phyloP scores from a whole-genome alignment of 2,329 filamentous ascomycete genomes.

The Aspergillus brasiliensis region DNA sequence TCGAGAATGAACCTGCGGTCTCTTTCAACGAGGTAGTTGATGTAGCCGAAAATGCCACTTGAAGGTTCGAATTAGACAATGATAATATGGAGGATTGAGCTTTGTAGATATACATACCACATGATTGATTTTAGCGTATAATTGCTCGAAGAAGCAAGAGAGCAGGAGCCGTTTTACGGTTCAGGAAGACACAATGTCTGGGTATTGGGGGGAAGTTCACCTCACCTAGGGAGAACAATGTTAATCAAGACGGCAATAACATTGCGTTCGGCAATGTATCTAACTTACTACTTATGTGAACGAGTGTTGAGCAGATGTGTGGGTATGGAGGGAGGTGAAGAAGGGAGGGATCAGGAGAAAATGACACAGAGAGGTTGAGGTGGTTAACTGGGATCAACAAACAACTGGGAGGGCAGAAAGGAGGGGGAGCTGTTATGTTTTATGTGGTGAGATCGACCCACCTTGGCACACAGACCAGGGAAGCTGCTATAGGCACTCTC shows the following conservation, averaged over 20 bases:
- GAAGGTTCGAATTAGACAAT: conserved; percentile 17
- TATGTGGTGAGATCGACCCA: conserved; percentile 32
- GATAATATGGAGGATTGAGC: background rate
- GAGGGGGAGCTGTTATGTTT: conserved; percentile 30
- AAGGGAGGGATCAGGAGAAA: conserved; percentile 11
- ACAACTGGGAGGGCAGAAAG: conserved; percentile 19
- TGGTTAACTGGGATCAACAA: conserved; percentile 20
- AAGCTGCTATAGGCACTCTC: conserved; percentile 27
- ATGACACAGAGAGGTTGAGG: background rate
- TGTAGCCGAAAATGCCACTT: conserved; percentile 73
- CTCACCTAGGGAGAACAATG: background rate
- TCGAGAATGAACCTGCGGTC: conserved; percentile 95
- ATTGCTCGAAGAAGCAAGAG: background rate
- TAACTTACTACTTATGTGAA: background rate
- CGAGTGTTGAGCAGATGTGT: background rate
- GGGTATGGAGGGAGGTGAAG: background rate
- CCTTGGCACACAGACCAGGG: conserved; percentile 23
- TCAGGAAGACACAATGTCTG: background rate
- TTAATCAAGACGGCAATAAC: background rate
- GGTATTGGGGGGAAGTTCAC: background rate
- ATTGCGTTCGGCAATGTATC: background rate
- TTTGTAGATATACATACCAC: conserved; percentile 33
- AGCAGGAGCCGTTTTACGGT: background rate
- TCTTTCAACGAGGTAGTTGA: conserved; percentile 99
- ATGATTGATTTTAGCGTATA: conserved; percentile 29